These are phyloP conservation scores for Cladorrhinum sp. DNA, from an alignment of 2,329 filamentous ascomycete species.

Conservation along the genomic window DNA sequence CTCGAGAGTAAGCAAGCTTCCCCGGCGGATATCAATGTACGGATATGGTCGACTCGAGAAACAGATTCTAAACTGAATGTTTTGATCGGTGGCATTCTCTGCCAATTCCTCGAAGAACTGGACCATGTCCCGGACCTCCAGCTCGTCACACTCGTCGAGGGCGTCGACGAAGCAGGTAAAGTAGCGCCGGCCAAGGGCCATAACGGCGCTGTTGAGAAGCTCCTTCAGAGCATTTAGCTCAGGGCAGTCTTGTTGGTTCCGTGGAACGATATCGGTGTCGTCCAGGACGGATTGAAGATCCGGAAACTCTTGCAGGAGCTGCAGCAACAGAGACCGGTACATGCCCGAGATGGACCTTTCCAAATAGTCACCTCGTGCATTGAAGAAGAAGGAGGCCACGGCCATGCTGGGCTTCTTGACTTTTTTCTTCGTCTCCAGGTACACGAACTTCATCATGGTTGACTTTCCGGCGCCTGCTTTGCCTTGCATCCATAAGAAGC, in stretches of 20 bases:
- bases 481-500: conserved; percentile 48
- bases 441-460: conserved; percentile 44
- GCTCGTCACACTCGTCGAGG: conserved; percentile 47
- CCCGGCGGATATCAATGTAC: conserved; percentile 32
- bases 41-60: conserved; percentile 49
- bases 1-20: conserved; percentile 32
- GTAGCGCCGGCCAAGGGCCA: conserved; percentile 11
- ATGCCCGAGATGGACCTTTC: conserved; percentile 48
- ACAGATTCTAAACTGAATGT: conserved; percentile 33
- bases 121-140: conserved; percentile 42
- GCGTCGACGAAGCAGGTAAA: conserved; percentile 38
- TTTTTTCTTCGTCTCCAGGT: conserved; percentile 14
- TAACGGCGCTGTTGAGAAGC: conserved; percentile 25
- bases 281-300: conserved; percentile 37
- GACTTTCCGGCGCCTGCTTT: conserved; percentile 48
- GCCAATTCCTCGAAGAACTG: conserved; percentile 40
- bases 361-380: conserved; percentile 41
- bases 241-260: background rate
- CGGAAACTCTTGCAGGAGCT: conserved; percentile 39
- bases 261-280: conserved; percentile 1
- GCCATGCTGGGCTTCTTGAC: conserved; percentile 21
- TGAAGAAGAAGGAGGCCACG: conserved; percentile 48
- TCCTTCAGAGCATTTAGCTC: conserved; percentile 22
- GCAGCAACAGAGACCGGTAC: conserved; percentile 48
- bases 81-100: conserved; percentile 22